A percentile compares a stretch with the other conserved stretches of the same genome.
Conservation (phyloP, 768 basidiomycete species). For the Omphalotus guepiniiformis region DNA sequence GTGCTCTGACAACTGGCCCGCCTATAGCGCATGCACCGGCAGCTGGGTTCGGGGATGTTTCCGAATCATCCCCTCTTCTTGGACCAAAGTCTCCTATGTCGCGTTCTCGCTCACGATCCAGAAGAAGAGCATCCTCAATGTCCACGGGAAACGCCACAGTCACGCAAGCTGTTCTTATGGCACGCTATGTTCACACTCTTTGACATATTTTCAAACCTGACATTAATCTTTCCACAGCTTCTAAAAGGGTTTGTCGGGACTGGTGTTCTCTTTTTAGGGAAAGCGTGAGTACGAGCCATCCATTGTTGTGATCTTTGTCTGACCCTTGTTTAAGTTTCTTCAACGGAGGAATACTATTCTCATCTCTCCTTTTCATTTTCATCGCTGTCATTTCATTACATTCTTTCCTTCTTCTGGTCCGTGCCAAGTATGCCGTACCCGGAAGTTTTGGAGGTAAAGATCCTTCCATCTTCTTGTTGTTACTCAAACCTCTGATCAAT, state of each 20-base stretch:
- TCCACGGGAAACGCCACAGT: conserved; percentile 84
- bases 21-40: background rate
- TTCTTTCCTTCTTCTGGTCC: conserved; percentile 88
- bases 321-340: conserved; percentile 58
- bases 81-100: conserved; percentile 22
- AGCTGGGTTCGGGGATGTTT: conserved; percentile 27
- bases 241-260: conserved; percentile 95
- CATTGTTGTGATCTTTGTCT: conserved; percentile 2
- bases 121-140: conserved; percentile 54
- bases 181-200: conserved; percentile 29
- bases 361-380: conserved; percentile 64
- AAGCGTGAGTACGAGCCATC: conserved; percentile 82
- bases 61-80: conserved; percentile 40
- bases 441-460: conserved; percentile 90
- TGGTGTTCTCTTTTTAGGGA: conserved; percentile 92
- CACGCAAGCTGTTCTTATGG: conserved; percentile 91
- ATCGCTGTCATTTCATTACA: conserved; percentile 88
- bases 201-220: conserved; percentile 3
- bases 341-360: conserved; percentile 95
- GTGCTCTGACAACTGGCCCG: background rate
- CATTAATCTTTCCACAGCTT: conserved; percentile 41
- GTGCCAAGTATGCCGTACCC: conserved; percentile 82
- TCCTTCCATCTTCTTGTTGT: too few relatives aligned
- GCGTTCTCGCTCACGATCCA: conserved; percentile 48
- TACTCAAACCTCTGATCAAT: too few relatives aligned